These are phyloP conservation scores for Fraxinus albicans DNA, from an alignment of 305 asterid species.

Conservation along the genomic window DNA sequence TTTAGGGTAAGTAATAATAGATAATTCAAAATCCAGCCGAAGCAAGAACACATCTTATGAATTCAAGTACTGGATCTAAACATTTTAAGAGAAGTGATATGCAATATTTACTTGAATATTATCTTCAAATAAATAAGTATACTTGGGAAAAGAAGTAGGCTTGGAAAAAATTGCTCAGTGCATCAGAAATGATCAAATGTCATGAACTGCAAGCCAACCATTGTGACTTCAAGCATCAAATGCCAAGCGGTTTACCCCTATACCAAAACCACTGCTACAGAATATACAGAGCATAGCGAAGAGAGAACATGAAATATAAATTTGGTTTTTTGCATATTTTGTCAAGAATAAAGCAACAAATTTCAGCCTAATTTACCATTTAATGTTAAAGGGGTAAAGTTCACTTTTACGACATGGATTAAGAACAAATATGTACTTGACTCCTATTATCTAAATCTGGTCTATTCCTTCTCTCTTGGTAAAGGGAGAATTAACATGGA, in stretches of 20 bases:
- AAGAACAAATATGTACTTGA: background rate
- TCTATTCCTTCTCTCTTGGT: background rate
- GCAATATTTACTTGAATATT: background rate
- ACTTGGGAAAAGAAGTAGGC: background rate
- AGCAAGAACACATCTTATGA: background rate
- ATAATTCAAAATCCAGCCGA: background rate
- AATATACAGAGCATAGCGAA: background rate
- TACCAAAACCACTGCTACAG: background rate
- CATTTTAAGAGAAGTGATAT: background rate
- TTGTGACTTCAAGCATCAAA: background rate
- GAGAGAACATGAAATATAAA: background rate
- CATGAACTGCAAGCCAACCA: background rate
- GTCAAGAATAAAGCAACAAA: background rate
- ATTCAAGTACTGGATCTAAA: background rate
- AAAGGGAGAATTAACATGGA: background rate
- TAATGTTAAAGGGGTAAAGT: background rate
- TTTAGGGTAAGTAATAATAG: background rate
- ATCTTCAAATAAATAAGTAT: background rate
- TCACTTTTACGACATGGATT: background rate
- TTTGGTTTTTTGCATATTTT: background rate
- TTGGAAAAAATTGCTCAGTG: background rate
- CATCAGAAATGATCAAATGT: background rate
- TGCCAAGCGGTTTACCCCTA: background rate
- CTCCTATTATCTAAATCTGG: background rate
- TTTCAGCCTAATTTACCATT: background rate